Conservation (phyloP, 2,329 filamentous ascomycete genomes). For the Emmonsiellopsis sp. region DNA sequence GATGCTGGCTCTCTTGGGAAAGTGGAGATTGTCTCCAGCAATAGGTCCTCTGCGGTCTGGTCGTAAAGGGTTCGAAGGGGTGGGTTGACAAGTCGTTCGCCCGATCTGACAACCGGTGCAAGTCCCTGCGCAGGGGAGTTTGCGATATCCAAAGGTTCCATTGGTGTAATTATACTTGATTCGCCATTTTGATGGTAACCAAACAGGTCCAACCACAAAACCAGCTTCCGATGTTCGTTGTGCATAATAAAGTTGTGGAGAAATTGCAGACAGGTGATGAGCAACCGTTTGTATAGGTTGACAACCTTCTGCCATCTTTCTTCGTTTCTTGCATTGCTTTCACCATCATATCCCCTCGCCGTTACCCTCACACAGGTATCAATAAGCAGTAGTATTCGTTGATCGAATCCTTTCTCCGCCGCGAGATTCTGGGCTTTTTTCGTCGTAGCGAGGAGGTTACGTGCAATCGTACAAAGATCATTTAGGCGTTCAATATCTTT, state of each 20-base stretch:
- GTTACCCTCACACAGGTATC: constrained; percentile 57
- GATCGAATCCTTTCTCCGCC: constrained; percentile 50
- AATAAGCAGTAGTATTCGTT: constrained; percentile 51
- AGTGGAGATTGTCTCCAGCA: constrained; percentile 35
- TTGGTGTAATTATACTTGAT: constrained; percentile 35
- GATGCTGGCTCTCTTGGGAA: constrained; percentile 34
- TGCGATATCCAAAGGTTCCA: constrained; percentile 31
- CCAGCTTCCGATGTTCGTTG: constrained; percentile 56
- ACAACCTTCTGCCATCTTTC: constrained; percentile 58
- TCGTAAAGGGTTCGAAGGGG: constrained; percentile 33
- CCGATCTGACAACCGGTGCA: constrained; percentile 33
- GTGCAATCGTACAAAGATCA: constrained; percentile 51
- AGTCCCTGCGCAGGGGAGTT: constrained; percentile 27
- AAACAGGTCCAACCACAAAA: constrained; percentile 57
- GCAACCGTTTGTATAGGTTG: constrained; percentile 55
- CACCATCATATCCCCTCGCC: constrained; percentile 55
- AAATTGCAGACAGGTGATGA: constrained; percentile 58
- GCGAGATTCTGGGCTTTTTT: constrained; percentile 55
- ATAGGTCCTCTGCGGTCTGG: constrained; percentile 33
- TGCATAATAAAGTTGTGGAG: constrained; percentile 57
- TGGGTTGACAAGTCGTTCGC: constrained; percentile 33
- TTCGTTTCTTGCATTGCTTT: constrained; percentile 51
- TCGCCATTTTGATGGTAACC: constrained; percentile 44
- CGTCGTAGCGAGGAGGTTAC: constrained; percentile 53
- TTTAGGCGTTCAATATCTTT: constrained; percentile 55